These are phyloP conservation scores for Cordyceps pruinosa DNA, from an alignment of 2,329 filamentous ascomycete species.

Conservation along the genomic window DNA sequence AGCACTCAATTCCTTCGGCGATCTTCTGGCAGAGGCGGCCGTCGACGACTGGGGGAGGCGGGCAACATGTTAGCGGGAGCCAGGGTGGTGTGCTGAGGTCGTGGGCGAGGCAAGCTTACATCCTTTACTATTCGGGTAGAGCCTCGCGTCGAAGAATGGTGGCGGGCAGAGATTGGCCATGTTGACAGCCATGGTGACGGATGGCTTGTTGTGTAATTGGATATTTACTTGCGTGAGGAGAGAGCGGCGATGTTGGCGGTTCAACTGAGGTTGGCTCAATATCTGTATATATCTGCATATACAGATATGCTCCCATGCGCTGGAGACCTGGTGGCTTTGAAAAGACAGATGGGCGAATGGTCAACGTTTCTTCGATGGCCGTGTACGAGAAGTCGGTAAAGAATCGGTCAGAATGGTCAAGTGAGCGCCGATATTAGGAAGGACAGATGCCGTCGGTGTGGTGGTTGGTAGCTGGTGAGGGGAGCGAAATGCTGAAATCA, in stretches of 20 bases:
- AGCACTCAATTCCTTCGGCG: slow-evolving; percentile 56
- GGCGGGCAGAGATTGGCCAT: slow-evolving; percentile 46
- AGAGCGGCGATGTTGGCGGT: not conserved
- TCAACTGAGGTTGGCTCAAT: not conserved
- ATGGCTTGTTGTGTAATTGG: not conserved
- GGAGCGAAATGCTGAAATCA: not conserved
- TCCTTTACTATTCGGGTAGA: slow-evolving; percentile 55
- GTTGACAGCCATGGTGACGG: not conserved
- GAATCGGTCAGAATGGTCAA: not conserved
- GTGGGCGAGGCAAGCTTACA: slow-evolving; percentile 45
- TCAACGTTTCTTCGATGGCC: not conserved
- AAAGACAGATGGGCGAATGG: not conserved
- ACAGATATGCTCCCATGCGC: not conserved
- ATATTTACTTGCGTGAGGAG: not conserved
- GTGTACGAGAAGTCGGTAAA: not conserved
- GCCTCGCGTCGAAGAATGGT: slow-evolving; percentile 60
- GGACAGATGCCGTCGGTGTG: not conserved
- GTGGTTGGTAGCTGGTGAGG: not conserved
- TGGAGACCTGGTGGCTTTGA: not conserved
- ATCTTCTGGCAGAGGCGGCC: slow-evolving; percentile 48
- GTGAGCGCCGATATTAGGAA: not conserved
- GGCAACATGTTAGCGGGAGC: slow-evolving; percentile 11
- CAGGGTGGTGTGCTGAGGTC: not conserved
- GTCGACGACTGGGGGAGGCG: slow-evolving; percentile 48
- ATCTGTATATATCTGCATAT: not conserved